Base-by-base conservation (phyloP, 2,329 filamentous ascomycete species). In the Fusarium sp. region DNA sequence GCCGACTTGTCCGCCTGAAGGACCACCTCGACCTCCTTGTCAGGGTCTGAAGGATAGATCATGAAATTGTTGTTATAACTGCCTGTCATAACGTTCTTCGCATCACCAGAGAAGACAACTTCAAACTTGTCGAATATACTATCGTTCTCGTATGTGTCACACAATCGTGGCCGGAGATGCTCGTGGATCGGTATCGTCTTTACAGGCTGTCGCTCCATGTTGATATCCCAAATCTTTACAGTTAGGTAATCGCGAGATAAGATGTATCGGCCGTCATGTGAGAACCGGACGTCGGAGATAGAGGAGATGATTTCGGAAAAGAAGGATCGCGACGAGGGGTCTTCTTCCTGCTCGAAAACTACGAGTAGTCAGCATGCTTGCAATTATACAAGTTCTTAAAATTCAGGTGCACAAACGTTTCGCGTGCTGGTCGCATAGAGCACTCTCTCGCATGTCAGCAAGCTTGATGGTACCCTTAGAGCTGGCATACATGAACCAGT, bases 1-100 rank as follows among this genome's bases (percentile, higher is more conserved):
- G 96, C 96, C 64, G 95, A 98, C 87, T 99, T 99, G 83, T 99
- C 96, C 44, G 96, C 96, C 83, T 99, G 96, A 65, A 99, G 87
- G 52, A 99, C 96, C 54, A 99, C 95, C 83, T 99, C 96, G 7
- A 96, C 96, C 82, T 99, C 96, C 85, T 97, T 97, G 76, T 96
- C 94, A 12, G 95, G 94, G 79, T 98, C 96, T 33, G 95, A 96
- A 9, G 96, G 96, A 83, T 98, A 99, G 81, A 99, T 99, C 96
- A 99, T 99, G 88, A 99, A 98, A 86, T 99, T 99, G 87, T 99
- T 99, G 89, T 99, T 99, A 88, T 99, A 99, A 82, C 95, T 98
- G 78, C 96, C 96, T 11, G 96, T 99, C 96, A 99, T 99, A 75
- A 98, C 96, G 79, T 99, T 98, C 88, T 98, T 97, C 44, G 95